phyloP scores from a whole-genome alignment of 108 stramenopile genomes.

The Nitzschia palea region DNA sequence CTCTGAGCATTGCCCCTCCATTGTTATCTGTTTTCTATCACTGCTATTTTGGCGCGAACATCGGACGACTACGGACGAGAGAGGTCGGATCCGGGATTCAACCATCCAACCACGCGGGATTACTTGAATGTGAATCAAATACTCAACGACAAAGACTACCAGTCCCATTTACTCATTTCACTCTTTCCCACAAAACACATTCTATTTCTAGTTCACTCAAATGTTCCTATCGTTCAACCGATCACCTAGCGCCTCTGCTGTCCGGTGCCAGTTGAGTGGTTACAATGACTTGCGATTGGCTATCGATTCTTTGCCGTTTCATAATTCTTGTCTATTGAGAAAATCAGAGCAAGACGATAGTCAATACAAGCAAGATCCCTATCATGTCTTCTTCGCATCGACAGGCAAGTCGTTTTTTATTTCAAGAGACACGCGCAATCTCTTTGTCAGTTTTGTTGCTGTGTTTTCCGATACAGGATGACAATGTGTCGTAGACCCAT shows the following conservation, averaged over 20 bases:
- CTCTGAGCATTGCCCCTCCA: no score
- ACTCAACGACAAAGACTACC: no score
- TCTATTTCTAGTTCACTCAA: no score
- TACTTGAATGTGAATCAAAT: background rate
- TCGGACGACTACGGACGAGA: background rate
- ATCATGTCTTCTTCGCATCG: slow-evolving; percentile 17
- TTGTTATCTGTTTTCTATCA: no score
- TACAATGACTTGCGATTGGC: no score
- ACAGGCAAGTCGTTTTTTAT: slow-evolving; percentile 27
- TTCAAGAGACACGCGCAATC: no score
- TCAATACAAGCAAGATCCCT: background rate
- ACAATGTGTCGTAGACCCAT: no score
- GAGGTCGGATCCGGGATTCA: background rate
- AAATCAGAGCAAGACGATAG: no score
- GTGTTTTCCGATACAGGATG: no score
- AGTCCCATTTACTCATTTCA: background rate
- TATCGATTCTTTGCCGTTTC: background rate
- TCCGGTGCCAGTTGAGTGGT: no score
- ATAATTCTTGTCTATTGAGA: slow-evolving; percentile 4
- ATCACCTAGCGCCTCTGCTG: no score
- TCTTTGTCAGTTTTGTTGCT: no score
- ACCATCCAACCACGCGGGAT: background rate
- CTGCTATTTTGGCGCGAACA: background rate
- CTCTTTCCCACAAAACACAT: background rate
- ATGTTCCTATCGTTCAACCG: background rate